A percentile compares a stretch with the other conserved stretches of the same genome.
These are phyloP conservation scores for Deinandra increscens DNA, from an alignment of 129 eudicot species.

Conservation along the genomic window DNA sequence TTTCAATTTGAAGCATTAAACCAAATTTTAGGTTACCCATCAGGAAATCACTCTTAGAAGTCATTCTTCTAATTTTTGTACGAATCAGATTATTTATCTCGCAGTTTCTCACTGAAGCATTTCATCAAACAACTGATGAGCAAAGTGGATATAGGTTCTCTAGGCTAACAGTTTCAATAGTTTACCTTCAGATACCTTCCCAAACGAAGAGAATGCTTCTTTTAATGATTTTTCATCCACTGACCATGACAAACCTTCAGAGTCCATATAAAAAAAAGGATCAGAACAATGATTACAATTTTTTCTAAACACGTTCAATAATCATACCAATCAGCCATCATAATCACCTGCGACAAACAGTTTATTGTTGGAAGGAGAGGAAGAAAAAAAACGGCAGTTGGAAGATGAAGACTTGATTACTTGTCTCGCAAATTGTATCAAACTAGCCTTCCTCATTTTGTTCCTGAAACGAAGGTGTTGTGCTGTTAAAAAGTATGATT, in stretches of 20 bases:
- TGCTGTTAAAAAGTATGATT: too few relatives aligned
- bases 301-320: background rate
- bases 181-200: slow-evolving; percentile 70
- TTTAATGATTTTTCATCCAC: slow-evolving; percentile 64
- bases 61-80: background rate
- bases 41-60: too few relatives aligned
- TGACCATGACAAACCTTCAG: slow-evolving; percentile 74
- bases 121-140: slow-evolving; percentile 45
- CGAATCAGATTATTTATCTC: background rate
- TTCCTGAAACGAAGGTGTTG: background rate
- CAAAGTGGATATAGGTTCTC: background rate
- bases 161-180: background rate
- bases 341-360: slow-evolving; percentile 57
- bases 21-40: background rate
- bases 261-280: background rate
- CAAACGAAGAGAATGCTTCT: slow-evolving; percentile 69
- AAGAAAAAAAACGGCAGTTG: slow-evolving; percentile 20
- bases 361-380: slow-evolving; percentile 41
- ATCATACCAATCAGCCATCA: background rate
- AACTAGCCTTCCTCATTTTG: slow-evolving; percentile 27
- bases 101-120: slow-evolving; percentile 35
- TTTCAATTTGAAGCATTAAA: background rate
- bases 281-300: background rate
- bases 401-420: slow-evolving; percentile 31
- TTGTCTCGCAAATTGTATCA: slow-evolving; percentile 31